Percentiles rank a stretch among this genome's conserved stretches.
Conservation (phyloP, 2,329 filamentous ascomycete species). For the Microascus cirrosus region DNA sequence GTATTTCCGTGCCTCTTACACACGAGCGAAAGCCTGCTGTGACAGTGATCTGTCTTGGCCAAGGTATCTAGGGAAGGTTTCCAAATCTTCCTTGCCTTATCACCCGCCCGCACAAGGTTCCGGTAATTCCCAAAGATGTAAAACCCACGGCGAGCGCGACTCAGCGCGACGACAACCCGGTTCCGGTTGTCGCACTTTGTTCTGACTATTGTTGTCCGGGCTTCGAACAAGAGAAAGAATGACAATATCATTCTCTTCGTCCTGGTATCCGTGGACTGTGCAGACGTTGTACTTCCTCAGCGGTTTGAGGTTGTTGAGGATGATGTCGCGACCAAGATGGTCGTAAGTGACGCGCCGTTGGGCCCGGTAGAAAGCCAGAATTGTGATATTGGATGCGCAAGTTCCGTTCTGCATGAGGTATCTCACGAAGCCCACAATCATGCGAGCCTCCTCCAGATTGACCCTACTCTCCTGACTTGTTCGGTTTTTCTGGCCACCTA, state of each 20-base stretch:
- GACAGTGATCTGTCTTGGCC: slow-evolving; percentile 30
- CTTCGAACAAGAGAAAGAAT: slow-evolving; percentile 72
- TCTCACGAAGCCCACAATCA: slow-evolving; percentile 61
- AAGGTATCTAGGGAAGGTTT: not conserved
- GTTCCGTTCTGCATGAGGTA: slow-evolving; percentile 63
- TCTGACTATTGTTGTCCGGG: slow-evolving; percentile 28
- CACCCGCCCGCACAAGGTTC: slow-evolving; percentile 33
- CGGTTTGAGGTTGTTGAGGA: slow-evolving; percentile 14
- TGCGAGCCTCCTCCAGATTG: slow-evolving; percentile 63
- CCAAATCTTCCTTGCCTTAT: slow-evolving; percentile 29
- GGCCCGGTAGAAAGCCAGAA: slow-evolving; percentile 82
- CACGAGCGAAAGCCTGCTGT: slow-evolving; percentile 47
- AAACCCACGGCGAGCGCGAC: slow-evolving; percentile 65
- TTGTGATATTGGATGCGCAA: slow-evolving; percentile 51
- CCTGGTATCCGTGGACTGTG: slow-evolving; percentile 84
- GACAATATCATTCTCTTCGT: slow-evolving; percentile 80
- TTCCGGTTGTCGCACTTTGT: slow-evolving; percentile 44
- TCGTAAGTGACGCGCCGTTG: slow-evolving; percentile 57
- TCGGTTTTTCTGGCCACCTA: slow-evolving; percentile 49
- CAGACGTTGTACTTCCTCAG: slow-evolving; percentile 44
- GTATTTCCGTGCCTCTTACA: slow-evolving; percentile 48
- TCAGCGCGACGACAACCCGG: slow-evolving; percentile 46
- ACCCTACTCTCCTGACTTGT: slow-evolving; percentile 55
- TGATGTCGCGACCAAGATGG: slow-evolving; percentile 23
- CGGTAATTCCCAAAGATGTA: slow-evolving; percentile 74